Conservation (phyloP, 2,329 filamentous ascomycete genomes). For the Fusarium chuoi region DNA sequence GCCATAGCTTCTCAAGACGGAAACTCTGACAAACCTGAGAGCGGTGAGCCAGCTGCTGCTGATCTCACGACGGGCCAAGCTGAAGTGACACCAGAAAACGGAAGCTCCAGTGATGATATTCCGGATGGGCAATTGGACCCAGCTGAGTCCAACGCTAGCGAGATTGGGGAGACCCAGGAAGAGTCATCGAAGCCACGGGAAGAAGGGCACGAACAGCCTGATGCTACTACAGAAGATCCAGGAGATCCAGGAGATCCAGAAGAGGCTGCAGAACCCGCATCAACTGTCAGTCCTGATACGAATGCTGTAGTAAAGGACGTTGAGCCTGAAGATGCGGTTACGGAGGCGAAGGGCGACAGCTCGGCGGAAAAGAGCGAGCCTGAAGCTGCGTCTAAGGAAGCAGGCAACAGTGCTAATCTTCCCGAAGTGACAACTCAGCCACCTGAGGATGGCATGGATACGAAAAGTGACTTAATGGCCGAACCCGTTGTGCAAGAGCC, state of each 20-base stretch:
- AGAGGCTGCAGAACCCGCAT: not conserved
- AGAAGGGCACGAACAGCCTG: conserved; percentile 3
- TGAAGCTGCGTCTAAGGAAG: not conserved
- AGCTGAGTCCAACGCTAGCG: not conserved
- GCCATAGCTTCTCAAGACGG: not conserved
- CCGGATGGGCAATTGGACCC: not conserved
- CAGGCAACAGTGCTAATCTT: not conserved
- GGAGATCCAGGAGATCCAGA: not conserved
- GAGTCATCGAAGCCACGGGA: conserved; percentile 1
- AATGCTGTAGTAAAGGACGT: not conserved
- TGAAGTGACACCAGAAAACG: not conserved
- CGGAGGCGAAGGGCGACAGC: not conserved
- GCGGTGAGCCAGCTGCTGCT: not conserved
- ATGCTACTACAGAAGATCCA: conserved; percentile 5
- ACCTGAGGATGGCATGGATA: not conserved
- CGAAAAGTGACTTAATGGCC: not conserved
- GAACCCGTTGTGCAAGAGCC: conserved; percentile 3
- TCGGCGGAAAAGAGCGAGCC: not conserved
- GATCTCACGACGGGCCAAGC: not conserved
- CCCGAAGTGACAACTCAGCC: conserved; percentile 4
- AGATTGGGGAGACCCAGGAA: not conserved
- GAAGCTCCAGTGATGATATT: not conserved
- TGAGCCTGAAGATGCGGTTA: conserved; percentile 1
- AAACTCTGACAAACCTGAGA: not conserved
- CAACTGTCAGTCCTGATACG: conserved; percentile 1